A percentile compares a stretch with the other conserved stretches of the same genome.
phyloP scores from a whole-genome alignment of 1,284 basidiomycete species.

The Marasmius fiardii region DNA sequence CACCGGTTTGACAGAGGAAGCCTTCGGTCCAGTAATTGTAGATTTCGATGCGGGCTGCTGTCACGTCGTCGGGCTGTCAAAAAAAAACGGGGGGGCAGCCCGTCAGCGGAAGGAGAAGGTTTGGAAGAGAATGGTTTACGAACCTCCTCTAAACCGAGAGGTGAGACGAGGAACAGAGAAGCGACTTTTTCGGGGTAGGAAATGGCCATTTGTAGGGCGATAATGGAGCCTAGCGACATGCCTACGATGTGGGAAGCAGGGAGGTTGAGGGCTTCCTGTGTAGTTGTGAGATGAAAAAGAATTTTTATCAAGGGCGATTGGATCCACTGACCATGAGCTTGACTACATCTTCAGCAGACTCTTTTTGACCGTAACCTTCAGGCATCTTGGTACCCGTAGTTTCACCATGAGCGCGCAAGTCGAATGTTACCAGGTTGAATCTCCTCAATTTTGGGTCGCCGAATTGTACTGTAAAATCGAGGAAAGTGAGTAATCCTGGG shows the following conservation, averaged over 20 bases:
- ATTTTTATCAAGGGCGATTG: no score
- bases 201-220: conserved; percentile 32
- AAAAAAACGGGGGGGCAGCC: neutral
- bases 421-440: conserved; percentile 17
- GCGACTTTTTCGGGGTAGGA: conserved; percentile 29
- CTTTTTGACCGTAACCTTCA: conserved; percentile 8
- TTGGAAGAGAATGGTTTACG: neutral
- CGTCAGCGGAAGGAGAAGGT: neutral
- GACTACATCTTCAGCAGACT: conserved; percentile 13
- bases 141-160: conserved; percentile 16
- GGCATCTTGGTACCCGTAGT: conserved; percentile 12
- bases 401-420: conserved; percentile 13
- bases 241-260: conserved; percentile 28
- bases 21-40: conserved; percentile 27
- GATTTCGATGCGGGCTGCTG: conserved; percentile 14
- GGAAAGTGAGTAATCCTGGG: neutral
- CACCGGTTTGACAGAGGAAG: conserved; percentile 16
- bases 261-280: conserved; percentile 13
- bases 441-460: conserved; percentile 13
- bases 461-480: conserved; percentile 12
- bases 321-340: conserved; percentile 17
- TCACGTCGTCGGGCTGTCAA: conserved; percentile 12
- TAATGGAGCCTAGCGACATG: conserved; percentile 31
- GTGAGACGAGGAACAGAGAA: conserved; percentile 36
- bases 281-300: no score